These are phyloP conservation scores for Lizanozyma gosingica DNA, from an alignment of 1,139 yeast species.

Conservation along the genomic window DNA sequence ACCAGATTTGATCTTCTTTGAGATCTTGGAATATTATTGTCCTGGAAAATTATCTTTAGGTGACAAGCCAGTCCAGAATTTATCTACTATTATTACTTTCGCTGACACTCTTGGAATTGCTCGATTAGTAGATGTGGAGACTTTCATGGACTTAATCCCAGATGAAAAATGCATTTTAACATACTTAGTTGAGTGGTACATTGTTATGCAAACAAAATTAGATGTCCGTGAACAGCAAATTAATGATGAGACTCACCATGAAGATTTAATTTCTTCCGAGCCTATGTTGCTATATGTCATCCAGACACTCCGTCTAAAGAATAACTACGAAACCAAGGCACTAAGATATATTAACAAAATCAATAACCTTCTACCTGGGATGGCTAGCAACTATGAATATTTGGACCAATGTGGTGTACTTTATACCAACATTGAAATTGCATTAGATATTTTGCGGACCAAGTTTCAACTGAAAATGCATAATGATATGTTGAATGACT, in stretches of 20 bases:
- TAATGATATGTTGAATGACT: no score
- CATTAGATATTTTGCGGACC: no score
- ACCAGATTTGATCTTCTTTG: constrained; percentile 20
- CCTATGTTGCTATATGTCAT: not conserved
- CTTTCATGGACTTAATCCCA: constrained; percentile 42
- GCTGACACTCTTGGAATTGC: constrained; percentile 41
- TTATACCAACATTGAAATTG: no score
- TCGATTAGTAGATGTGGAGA: constrained; percentile 51
- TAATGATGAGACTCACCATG: not conserved
- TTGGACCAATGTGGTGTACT: no score
- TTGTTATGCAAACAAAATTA: not conserved
- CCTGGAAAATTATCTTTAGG: constrained; percentile 31
- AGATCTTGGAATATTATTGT: constrained; percentile 16
- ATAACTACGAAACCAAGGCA: not conserved
- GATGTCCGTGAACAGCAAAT: not conserved
- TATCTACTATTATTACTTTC: constrained; percentile 14
- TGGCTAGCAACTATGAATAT: not conserved
- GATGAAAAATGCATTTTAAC: constrained; percentile 63
- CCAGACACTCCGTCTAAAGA: not conserved
- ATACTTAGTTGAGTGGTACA: constrained; percentile 60
- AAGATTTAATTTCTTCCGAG: not conserved
- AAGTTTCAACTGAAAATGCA: no score
- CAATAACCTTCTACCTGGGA: not conserved
- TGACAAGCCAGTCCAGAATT: constrained; percentile 21
- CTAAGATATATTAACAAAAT: not conserved